Percentiles rank a stretch among this genome's conserved stretches.
phyloP scores from a whole-genome alignment of 768 basidiomycete genomes.

The Xerocomus potaroensis region DNA sequence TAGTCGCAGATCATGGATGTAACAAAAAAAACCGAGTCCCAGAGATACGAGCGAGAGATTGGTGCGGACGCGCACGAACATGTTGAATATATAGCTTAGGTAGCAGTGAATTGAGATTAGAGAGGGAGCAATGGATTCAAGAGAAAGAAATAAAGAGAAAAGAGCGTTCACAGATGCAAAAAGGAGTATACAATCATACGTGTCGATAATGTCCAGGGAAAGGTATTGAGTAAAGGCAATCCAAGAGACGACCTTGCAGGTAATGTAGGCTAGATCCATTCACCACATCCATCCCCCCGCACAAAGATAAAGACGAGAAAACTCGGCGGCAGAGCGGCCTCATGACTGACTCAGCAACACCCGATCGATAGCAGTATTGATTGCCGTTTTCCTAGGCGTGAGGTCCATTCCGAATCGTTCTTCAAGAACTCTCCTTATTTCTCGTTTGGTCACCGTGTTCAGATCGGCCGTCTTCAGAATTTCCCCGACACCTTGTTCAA shows the following conservation, averaged over 20 bases:
- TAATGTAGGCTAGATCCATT: constrained; percentile 23
- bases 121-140: too few relatives aligned
- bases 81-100: not conserved
- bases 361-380: constrained; percentile 77
- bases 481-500: constrained; percentile 71
- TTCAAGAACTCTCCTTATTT: constrained; percentile 80
- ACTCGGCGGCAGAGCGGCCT: not conserved
- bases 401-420: constrained; percentile 77
- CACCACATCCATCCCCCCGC: constrained; percentile 9
- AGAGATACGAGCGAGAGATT: too few relatives aligned
- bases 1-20: too few relatives aligned
- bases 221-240: constrained; percentile 3
- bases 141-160: constrained; percentile 1
- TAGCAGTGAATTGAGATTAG: too few relatives aligned
- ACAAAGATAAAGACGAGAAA: not conserved
- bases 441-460: constrained; percentile 88
- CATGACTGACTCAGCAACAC: constrained; percentile 50
- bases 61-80: too few relatives aligned
- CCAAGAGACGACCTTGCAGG: constrained; percentile 4
- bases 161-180: constrained; percentile 12
- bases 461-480: constrained; percentile 78
- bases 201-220: not conserved
- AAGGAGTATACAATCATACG: not conserved
- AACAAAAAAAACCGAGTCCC: too few relatives aligned
- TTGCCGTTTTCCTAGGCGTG: constrained; percentile 60